Percentiles rank a stretch among this genome's conserved stretches.
phyloP scores from a whole-genome alignment of 208 protist genomes.

The Trichomonas vaginalis region DNA sequence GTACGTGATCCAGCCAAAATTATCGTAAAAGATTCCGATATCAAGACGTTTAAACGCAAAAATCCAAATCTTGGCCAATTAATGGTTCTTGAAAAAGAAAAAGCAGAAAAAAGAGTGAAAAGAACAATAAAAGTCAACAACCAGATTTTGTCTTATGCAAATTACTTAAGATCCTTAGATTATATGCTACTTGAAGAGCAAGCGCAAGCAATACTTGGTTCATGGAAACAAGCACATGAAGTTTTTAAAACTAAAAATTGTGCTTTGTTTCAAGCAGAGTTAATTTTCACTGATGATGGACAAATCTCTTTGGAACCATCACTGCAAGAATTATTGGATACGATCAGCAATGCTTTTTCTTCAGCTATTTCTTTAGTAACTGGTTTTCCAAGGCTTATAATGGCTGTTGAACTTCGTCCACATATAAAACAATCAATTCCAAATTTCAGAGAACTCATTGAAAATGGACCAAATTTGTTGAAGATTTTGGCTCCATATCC shows the following conservation, averaged over 20 bases:
- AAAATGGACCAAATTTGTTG: background rate
- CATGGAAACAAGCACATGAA: background rate
- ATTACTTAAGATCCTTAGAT: background rate
- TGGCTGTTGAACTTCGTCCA: background rate
- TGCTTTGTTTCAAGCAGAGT: background rate
- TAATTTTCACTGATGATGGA: background rate
- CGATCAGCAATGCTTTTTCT: background rate
- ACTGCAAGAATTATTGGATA: background rate
- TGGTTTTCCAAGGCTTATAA: background rate
- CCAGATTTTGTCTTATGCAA: background rate
- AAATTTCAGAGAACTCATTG: background rate
- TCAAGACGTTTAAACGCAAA: background rate
- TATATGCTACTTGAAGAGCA: background rate
- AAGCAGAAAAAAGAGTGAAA: background rate
- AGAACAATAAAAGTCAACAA: background rate
- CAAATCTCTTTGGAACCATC: background rate
- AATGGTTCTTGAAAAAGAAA: background rate
- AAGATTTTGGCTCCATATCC: background rate
- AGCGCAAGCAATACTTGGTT: too few relatives aligned
- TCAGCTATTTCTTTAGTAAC: background rate
- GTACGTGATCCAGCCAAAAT: background rate
- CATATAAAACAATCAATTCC: background rate
- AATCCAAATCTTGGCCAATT: constrained; percentile 16
- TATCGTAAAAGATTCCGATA: background rate
- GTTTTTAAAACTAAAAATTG: background rate